Base-by-base conservation (phyloP, 2,329 filamentous ascomycete genomes). In the Fonsecaea erecta region DNA sequence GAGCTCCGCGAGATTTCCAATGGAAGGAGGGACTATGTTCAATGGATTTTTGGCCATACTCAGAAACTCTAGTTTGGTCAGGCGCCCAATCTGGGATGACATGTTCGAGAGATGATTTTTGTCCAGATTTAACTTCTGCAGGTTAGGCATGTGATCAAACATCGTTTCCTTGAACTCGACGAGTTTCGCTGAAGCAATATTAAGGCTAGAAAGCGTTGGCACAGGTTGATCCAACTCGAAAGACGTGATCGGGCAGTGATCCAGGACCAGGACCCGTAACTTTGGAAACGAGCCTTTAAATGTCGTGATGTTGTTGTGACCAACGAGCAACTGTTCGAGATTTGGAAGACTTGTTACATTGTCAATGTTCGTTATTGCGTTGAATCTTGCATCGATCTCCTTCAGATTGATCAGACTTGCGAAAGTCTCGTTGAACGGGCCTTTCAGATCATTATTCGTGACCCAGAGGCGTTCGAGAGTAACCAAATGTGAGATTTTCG, bases 61-160 rank as follows among this genome's bases (percentile, higher is more conserved):
- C 74, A 99, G 90, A 76, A 96, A 89, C 74, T 98, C 93, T 32
- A 99, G 82, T 71, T 88, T 91, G 68, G 86, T 87, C 52, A 99
- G 81, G 68, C 90, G 91, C 16, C 94, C 93, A 65, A 99, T 91
- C 67, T 96, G 90, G 61, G 87, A 85, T 0, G 94, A 95, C 26
- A 99, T 81, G 0, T 92, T 94, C 0, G 95, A 93, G 72, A 99
- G 96, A 75, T 97, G 96, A 74, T 99, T 99, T 75, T 92, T 93
- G 78, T 97, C 94, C 60, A 99, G 83, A 18, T 94, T 89, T 24
- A 99, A 84, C 72, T 93, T 93, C 64, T 94, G 92, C 52, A 99
- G 78, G 72, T 93, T 95, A 8, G 90, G 86, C 79, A 98, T 88
- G 74, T 94, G 93, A 70, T 90, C 88, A 75, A 97, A 98, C 14